Evolutionary conservation across 2,329 filamentous ascomycete species (phyloP), one percentile per base, ranked within the genome.

Genomic region (Dryadomyces quercus-mongolicae): DNA sequence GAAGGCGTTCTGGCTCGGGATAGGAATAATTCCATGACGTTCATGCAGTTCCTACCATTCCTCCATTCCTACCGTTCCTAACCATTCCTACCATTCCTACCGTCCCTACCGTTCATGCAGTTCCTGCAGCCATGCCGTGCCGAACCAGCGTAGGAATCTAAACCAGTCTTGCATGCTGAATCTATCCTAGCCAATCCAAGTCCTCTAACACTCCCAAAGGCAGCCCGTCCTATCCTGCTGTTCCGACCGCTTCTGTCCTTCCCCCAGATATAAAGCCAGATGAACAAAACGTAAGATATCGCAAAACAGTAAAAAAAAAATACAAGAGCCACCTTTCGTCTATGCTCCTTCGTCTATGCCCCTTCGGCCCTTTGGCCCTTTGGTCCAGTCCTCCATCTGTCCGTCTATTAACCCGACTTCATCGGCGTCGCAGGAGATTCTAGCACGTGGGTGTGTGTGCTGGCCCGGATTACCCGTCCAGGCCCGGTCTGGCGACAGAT

Each of bases 361-460:
- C 25, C 4, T 31, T n/a, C n/a, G n/a, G n/a, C n/a, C n/a, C n/a
- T n/a, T n/a, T 8, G 4, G 25, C 25, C 25, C 25, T 31, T 8
- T n/a, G n/a, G n/a, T 31, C 25, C 25, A 8, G 8, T 31, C 25
- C 8, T 8, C 36, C 3, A 40, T 40, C 36, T 9, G 10, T 9
- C 36, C 25, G 25, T 40, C 36, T 16, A 12, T 40, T 25, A n/a
- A 18, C 5, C 22, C 15, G 46, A n/a, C 42, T 63, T 60, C 56
- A 58, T 48, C 49, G 56, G 40, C 25, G 69, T 68, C 25, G 74
- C 68, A 15, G 83, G 81, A 16, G 88, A 88, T 67, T 95, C 90
- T 42, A 97, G 75, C 13, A 91, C 83, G 65, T 98, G 93, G 1
- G 78, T 82, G 67, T 98, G 93, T 51, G 87, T 85, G 10, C 82